Conservation (phyloP, 2,329 filamentous ascomycete species). For the Coniochaeta hoffmannii region DNA sequence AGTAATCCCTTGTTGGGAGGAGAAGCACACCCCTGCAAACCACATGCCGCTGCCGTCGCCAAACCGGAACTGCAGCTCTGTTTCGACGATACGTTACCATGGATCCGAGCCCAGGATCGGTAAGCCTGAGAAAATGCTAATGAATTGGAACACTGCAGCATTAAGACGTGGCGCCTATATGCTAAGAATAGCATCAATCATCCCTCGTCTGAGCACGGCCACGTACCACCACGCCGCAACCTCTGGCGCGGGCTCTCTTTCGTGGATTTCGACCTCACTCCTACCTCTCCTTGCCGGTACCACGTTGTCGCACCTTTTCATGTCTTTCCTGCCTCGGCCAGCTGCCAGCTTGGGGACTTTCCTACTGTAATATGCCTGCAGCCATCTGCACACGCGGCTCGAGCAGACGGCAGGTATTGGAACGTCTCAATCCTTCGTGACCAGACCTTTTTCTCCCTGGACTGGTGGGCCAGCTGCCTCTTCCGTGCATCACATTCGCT, state of each 20-base stretch:
- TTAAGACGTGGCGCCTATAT: conserved; percentile 22
- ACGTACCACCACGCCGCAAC: conserved; percentile 12
- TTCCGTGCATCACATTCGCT: conserved; percentile 6
- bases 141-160: conserved; percentile 21
- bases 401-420: not conserved
- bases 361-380: not conserved
- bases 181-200: conserved; percentile 21
- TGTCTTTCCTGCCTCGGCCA: conserved; percentile 3
- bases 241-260: not conserved
- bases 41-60: not conserved
- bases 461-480: conserved; percentile 14
- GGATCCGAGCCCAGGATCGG: conserved; percentile 18
- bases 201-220: conserved; percentile 8
- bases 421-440: not conserved
- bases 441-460: too few relatives aligned
- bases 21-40: not conserved
- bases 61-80: conserved; percentile 7
- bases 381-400: not conserved
- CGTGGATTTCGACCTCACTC: not conserved
- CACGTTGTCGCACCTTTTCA: not conserved
- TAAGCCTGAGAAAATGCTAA: conserved; percentile 21
- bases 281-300: too few relatives aligned
- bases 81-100: conserved; percentile 22
- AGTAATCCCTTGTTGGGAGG: not conserved
- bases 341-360: not conserved